Percentiles rank a stretch among this genome's conserved stretches.
These are phyloP conservation scores for Danielia oregonensis DNA, from an alignment of 805 yeast species.

Conservation along the genomic window DNA sequence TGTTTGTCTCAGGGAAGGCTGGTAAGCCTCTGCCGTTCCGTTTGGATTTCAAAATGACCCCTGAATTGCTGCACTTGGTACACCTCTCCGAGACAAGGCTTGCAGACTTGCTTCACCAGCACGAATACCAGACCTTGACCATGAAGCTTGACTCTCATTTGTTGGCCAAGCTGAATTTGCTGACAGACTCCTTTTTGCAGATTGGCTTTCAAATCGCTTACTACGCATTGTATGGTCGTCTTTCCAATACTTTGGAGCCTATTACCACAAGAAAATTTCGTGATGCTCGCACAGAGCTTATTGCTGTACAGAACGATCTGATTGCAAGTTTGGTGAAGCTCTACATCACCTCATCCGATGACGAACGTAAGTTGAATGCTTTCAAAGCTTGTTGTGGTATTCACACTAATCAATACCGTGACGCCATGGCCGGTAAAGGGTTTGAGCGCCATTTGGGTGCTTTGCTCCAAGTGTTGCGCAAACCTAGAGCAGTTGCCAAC, in stretches of 20 bases:
- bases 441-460: slow-evolving; percentile 73
- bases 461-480: slow-evolving; percentile 51
- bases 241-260: slow-evolving; percentile 50
- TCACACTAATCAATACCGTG: slow-evolving; percentile 47
- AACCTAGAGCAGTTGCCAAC: slow-evolving; percentile 32
- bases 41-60: slow-evolving; percentile 37
- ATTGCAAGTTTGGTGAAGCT: slow-evolving; percentile 53
- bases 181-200: slow-evolving; percentile 51
- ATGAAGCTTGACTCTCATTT: slow-evolving; percentile 36
- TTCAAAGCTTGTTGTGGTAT: slow-evolving; percentile 49
- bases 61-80: slow-evolving; percentile 45
- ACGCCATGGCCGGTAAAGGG: slow-evolving; percentile 60
- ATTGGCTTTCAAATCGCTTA: slow-evolving; percentile 50
- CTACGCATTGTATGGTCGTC: slow-evolving; percentile 52
- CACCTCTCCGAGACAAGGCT: slow-evolving; percentile 57
- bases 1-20: slow-evolving; percentile 36
- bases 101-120: slow-evolving; percentile 56
- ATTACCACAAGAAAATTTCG: slow-evolving; percentile 65
- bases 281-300: slow-evolving; percentile 66
- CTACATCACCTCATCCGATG: slow-evolving; percentile 55
- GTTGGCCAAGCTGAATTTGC: slow-evolving; percentile 36
- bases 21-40: slow-evolving; percentile 33
- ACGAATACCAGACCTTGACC: slow-evolving; percentile 45
- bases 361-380: slow-evolving; percentile 44
- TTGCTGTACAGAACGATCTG: slow-evolving; percentile 58